A percentile compares a stretch with the other conserved stretches of the same genome.
phyloP scores from a whole-genome alignment of 768 basidiomycete species.

The Phylloporus rhodoxanthus region DNA sequence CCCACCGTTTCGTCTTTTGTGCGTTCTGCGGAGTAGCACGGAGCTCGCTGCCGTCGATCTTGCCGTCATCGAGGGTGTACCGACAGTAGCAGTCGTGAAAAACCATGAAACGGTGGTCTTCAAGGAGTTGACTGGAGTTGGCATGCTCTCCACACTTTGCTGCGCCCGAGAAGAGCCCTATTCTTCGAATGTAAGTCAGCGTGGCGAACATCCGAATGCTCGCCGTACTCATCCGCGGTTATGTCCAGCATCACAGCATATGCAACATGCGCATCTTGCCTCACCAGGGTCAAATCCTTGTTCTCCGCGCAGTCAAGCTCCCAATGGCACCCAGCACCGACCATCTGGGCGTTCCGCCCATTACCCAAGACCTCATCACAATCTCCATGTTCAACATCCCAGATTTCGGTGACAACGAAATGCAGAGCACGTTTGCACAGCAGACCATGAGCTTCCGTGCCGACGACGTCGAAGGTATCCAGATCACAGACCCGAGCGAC shows the following conservation, averaged over 20 bases:
- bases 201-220: too few relatives aligned
- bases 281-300: constrained; percentile 44
- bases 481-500: constrained; percentile 28
- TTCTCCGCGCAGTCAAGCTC: constrained; percentile 40
- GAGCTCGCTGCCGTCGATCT: constrained; percentile 37
- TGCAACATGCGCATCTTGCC: constrained; percentile 49
- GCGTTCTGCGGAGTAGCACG: constrained; percentile 32
- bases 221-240: constrained; percentile 5
- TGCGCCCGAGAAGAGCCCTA: constrained; percentile 31
- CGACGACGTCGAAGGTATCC: constrained; percentile 31
- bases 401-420: constrained; percentile 27
- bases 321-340: constrained; percentile 3
- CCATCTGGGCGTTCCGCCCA: constrained; percentile 12
- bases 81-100: constrained; percentile 41
- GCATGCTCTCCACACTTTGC: constrained; percentile 33
- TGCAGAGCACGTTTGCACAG: constrained; percentile 20
- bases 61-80: constrained; percentile 38
- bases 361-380: constrained; percentile 26
- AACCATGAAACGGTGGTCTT: constrained; percentile 37
- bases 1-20: constrained; percentile 39
- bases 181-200: constrained; percentile 23
- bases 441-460: constrained; percentile 29
- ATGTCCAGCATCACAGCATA: constrained; percentile 41
- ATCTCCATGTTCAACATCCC: constrained; percentile 29
- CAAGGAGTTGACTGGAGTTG: constrained; percentile 36